Evolutionary conservation across 1,139 yeast genomes (phyloP), one percentile per base, ranked within the genome.

Genomic region (Eremothecium gossypii): DNA sequence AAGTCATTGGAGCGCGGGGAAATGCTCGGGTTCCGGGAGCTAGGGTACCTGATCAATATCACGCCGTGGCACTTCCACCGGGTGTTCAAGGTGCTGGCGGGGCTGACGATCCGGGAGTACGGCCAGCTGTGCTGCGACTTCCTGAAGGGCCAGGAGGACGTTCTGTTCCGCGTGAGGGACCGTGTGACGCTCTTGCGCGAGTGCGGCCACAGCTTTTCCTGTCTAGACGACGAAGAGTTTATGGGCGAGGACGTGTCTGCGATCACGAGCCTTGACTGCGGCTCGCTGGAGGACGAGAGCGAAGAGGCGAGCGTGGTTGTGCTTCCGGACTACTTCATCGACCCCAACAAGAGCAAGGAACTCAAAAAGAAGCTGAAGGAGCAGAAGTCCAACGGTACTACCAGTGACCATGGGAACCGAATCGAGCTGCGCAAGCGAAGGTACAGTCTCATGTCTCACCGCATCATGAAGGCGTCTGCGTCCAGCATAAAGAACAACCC

Each of bases 41-140:
- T 85, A 58, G 95, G 95, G 7, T 81, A 86, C 12, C 83, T 84
- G 57, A 81, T 89, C 9, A 83, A 82, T 51, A 71, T 85, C 45
- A 76, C 85, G 20, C 94, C 95, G n/a, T 85, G 95, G 95, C 95
- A 85, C 64, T 85, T 85, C 63, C 95, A 85, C 66, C 69, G 95
- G 42, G 95, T 85, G 30, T 85, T 85, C 67, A 81, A 86, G 61
- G 76, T 82, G 33, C 86, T 85, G 44, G 83, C 94, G 11, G 89
- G 91, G 1, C 71, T 84, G 48, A 85, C 95, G 0, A 95, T 95
- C 30, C 83, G 85, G 66, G 82, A 85, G 6, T 85, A 85, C 54
- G 95, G 95, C 41, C 95, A 85, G 57, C 80, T 81, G 50, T 83
- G 95, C 60, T 82, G 85, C 76, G 84, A 79, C 52, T 81, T 68